These are phyloP conservation scores for Geoglossum glabrum DNA, from an alignment of 495 filamentous ascomycete species.

Conservation along the genomic window DNA sequence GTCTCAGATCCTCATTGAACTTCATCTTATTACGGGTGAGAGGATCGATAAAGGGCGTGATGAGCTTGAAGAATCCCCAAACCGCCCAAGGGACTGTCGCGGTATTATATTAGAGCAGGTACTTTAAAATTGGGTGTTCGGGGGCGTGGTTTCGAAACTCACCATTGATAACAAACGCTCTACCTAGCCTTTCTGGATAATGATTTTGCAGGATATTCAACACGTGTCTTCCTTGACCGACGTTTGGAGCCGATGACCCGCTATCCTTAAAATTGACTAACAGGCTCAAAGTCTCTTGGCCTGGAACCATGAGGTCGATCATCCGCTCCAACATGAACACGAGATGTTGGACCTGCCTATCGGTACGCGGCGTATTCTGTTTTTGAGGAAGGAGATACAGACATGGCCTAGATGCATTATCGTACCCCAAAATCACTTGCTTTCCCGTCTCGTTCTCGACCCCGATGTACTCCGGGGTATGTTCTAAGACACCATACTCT, in stretches of 20 bases:
- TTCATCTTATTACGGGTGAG: constrained; percentile 76
- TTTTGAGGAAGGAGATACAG: constrained; percentile 72
- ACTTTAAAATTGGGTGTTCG: not conserved
- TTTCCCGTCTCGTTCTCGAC: constrained; percentile 93
- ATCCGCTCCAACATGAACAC: constrained; percentile 88
- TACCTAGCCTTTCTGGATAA: constrained; percentile 83
- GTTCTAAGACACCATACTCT: constrained; percentile 57
- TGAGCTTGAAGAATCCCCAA: constrained; percentile 79
- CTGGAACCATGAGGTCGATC: constrained; percentile 68
- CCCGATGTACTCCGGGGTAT: constrained; percentile 67
- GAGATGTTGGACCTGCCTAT: constrained; percentile 83
- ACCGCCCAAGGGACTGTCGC: constrained; percentile 65
- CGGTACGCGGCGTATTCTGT: constrained; percentile 77
- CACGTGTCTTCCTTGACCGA: constrained; percentile 57
- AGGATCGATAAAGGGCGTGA: constrained; percentile 91
- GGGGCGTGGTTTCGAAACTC: constrained; percentile 14
- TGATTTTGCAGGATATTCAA: constrained; percentile 81
- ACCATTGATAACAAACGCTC: constrained; percentile 75
- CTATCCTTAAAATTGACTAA: constrained; percentile 77
- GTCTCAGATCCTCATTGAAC: constrained; percentile 72
- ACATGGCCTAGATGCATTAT: constrained; percentile 65
- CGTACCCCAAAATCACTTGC: constrained; percentile 72
- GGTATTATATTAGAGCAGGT: not conserved
- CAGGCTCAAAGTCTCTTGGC: constrained; percentile 67
- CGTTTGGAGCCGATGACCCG: constrained; percentile 49